Percentiles rank a stretch among this genome's conserved stretches.
Conservation (phyloP, 495 filamentous ascomycete genomes). For the Immersiella caudata region DNA sequence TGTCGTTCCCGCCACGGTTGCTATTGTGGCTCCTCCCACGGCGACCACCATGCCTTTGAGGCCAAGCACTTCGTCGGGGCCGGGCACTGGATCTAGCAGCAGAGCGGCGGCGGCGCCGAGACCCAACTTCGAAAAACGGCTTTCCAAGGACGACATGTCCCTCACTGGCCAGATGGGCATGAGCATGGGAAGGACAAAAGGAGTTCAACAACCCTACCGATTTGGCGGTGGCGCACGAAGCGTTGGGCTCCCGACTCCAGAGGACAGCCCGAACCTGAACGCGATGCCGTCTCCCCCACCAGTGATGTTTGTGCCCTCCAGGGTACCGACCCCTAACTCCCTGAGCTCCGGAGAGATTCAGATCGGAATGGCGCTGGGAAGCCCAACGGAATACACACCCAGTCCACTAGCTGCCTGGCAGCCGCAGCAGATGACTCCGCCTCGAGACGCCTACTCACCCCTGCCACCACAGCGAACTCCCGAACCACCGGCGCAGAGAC, state of each 20-base stretch:
- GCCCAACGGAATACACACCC: slow-evolving; percentile 44
- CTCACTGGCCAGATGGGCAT: slow-evolving; percentile 33
- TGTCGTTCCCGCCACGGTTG: slow-evolving; percentile 14
- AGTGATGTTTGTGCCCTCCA: slow-evolving; percentile 31
- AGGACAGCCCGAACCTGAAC: slow-evolving; percentile 37
- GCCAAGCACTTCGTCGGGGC: slow-evolving; percentile 47
- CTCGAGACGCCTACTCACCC: slow-evolving; percentile 29
- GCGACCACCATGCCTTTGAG: slow-evolving; percentile 41
- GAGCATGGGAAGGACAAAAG: slow-evolving; percentile 24
- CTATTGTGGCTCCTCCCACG: slow-evolving; percentile 26
- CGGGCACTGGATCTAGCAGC: slow-evolving; percentile 17
- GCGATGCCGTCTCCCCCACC: slow-evolving; percentile 27
- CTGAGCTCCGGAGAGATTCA: slow-evolving; percentile 38
- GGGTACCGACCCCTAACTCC: slow-evolving; percentile 46
- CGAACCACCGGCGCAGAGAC: slow-evolving; percentile 40
- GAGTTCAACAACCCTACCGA: slow-evolving; percentile 29
- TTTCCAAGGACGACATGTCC: slow-evolving; percentile 56
- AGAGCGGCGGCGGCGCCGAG: slow-evolving; percentile 20
- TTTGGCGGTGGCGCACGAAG: slow-evolving; percentile 20
- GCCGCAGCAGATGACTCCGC: slow-evolving; percentile 24
- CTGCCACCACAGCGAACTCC: slow-evolving; percentile 28
- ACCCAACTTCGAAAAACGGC: slow-evolving; percentile 41
- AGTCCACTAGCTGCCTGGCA: slow-evolving; percentile 28
- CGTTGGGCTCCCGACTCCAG: slow-evolving; percentile 49
- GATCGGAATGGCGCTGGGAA: slow-evolving; percentile 65